Percentiles rank a stretch among this genome's conserved stretches.
Evolutionary conservation across 306 rosid species (phyloP).

Genomic region (Inga laurina): DNA sequence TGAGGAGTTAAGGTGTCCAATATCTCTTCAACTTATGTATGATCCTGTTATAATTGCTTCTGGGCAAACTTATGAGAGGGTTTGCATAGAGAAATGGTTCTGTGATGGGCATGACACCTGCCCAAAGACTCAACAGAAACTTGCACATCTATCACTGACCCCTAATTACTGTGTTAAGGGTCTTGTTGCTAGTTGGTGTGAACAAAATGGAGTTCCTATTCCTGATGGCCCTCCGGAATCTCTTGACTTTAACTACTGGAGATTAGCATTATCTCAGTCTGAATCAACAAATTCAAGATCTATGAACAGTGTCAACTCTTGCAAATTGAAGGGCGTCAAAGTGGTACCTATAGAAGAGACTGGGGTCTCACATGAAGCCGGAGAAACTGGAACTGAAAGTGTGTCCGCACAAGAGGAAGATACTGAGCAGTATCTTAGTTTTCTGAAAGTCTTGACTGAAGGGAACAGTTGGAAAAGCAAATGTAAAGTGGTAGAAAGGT

Average conservation of each 20-base stretch:
- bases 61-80: slow-evolving; percentile 95
- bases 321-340: slow-evolving; percentile 76
- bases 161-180: slow-evolving; percentile 98
- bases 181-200: slow-evolving; percentile 93
- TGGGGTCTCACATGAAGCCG: slow-evolving; percentile 50
- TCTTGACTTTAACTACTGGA: slow-evolving; percentile 92
- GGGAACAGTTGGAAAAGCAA: slow-evolving; percentile 61
- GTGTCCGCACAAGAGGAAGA: slow-evolving; percentile 50
- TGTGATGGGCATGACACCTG: slow-evolving; percentile 83
- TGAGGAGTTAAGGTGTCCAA: slow-evolving; percentile 96
- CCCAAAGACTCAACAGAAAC: slow-evolving; percentile 83
- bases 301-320: slow-evolving; percentile 59
- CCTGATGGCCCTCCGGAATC: slow-evolving; percentile 93
- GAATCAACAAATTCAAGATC: slow-evolving; percentile 73
- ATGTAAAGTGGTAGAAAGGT: slow-evolving; percentile 75
- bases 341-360: slow-evolving; percentile 84
- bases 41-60: slow-evolving; percentile 96
- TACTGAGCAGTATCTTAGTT: slow-evolving; percentile 54
- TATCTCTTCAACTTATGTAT: slow-evolving; percentile 91
- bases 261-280: slow-evolving; percentile 73
- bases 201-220: slow-evolving; percentile 77
- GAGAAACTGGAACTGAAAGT: slow-evolving; percentile 57
- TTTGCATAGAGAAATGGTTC: slow-evolving; percentile 95
- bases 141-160: slow-evolving; percentile 83
- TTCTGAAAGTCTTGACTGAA: slow-evolving; percentile 62